Evolutionary conservation across 352 stramenopile genomes (phyloP), one percentile per base, ranked within the genome.

Genomic region (Pythium coloratum): DNA sequence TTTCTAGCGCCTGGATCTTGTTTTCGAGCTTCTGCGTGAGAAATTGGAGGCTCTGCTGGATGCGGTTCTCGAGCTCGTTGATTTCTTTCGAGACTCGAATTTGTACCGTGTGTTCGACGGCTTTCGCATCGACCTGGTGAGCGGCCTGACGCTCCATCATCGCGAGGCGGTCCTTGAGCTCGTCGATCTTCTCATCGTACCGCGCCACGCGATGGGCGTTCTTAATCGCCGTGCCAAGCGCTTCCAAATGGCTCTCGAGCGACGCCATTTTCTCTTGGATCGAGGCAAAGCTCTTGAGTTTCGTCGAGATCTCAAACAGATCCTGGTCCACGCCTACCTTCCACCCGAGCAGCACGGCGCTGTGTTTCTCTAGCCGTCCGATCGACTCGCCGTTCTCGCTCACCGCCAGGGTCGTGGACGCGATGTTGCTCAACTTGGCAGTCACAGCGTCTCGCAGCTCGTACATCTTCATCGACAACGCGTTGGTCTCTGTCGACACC

Each of bases 361-460:
- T 91, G 55, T 92, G 82, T 66, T 89, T 85, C 59, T 94, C 86
- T 13, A 94, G 75, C 51, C 86, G 80, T 46, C 71, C 66, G 44
- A 92, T 89, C 26, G 82, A 81, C 13, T 88, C 79, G 30, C 72
- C 56, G 32, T 82, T 76, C 24, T 86, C 80, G 20, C 76, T 67
- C 0, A 87, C 65, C 30, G 64, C 76, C 30, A 77, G 72, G 24
- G 83, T 55, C 9, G 84, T 59, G 6, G 58, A 51, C 2, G 71
- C 36, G 1, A 70, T 63, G 33, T 58, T 58, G 20, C 40, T 77
- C 57, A 77, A 77, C 42, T 79, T 85, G 28, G 54, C 54, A 6
- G 70, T 44, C 14, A 90, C 77, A 1, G 71, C 56, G 28, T 89
- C 77, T n/a, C 73, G 75, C 24, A 91, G 61, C 51, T 90, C 76